A percentile compares a stretch with the other conserved stretches of the same genome.
Evolutionary conservation across 306 rosid species (phyloP).

Genomic region (Glycine soja): DNA sequence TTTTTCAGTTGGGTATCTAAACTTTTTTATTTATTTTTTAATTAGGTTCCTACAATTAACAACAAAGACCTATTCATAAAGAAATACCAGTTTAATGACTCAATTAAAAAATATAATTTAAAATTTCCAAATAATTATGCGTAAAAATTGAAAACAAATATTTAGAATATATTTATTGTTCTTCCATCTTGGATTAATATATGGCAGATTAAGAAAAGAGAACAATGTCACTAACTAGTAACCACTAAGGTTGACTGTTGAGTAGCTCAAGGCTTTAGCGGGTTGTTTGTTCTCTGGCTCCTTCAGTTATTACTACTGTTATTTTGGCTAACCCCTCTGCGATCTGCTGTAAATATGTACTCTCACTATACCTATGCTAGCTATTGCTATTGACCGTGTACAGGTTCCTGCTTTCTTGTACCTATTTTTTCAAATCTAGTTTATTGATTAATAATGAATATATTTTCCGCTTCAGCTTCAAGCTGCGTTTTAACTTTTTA

Average conservation of each 20-base stretch:
- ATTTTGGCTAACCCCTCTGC: constrained; percentile 39
- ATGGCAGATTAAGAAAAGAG: background rate
- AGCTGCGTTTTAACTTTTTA: constrained; percentile 25
- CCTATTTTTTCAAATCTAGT: constrained; percentile 36
- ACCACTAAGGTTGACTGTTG: constrained; percentile 36
- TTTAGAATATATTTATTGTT: too few relatives aligned
- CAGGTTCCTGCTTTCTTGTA: constrained; percentile 35
- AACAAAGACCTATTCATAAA: too few relatives aligned
- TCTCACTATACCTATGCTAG: constrained; percentile 33
- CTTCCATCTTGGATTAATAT: too few relatives aligned
- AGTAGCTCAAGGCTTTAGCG: constrained; percentile 29
- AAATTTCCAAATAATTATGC: too few relatives aligned
- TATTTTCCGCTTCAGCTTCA: constrained; percentile 11
- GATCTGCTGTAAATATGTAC: constrained; percentile 26
- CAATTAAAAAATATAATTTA: too few relatives aligned
- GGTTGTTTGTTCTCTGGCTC: constrained; percentile 42
- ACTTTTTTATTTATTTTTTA: too few relatives aligned
- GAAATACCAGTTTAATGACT: too few relatives aligned
- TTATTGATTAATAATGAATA: background rate
- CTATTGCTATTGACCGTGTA: constrained; percentile 20
- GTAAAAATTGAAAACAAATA: too few relatives aligned
- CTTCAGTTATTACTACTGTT: constrained; percentile 12
- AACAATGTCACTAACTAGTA: background rate
- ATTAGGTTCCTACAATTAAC: too few relatives aligned
- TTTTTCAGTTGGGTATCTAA: too few relatives aligned